Base-by-base conservation (phyloP, 2,329 filamentous ascomycete genomes). In the Phaeosphaeria sp. region DNA sequence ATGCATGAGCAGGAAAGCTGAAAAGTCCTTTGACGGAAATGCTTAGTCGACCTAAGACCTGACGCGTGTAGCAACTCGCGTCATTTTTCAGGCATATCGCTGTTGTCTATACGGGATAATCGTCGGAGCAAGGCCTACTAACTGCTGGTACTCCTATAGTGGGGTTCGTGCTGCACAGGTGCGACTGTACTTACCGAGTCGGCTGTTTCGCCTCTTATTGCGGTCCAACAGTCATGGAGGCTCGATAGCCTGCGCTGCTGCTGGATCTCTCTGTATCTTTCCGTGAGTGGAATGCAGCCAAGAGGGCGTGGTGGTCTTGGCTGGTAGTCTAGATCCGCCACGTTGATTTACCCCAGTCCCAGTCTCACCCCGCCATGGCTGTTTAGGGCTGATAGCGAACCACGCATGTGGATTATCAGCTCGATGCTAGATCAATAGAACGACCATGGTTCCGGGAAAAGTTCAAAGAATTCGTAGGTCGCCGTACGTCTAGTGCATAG, bases 241-340 rank as follows among this genome's bases (percentile, higher is more conserved):
- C 48, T 56, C 43, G 44, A 17, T 20, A 25, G 10, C 17, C 30
- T 22, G 21, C 23, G 21, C 27, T 46, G 46, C 25, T 44, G 54
- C 20, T n/a, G 49, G 52, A 15, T 36, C 30, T 15, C 10, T 42
- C 13, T 41, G n/a, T 57, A 30, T 53, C 53, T 54, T 55, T 51
- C 57, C 50, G 52, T 57, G 54, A 46, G 55, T 47, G 48, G 52
- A 54, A 63, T 62, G 65, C 60, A 68, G 71, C 70, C 69, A 72
- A 75, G 70, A 36, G 50, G 57, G 46, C 48, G 59, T 62, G 53
- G 65, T 52, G 49, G 36, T 64, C 72, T 72, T 74, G 67, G 71
- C 68, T 52, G 13, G 56, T 52, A 66, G 72, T 69, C 72, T 75
- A 65, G 72, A 73, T 66, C 71, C 67, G 71, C 71, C 71, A 72